Conservation (phyloP, 228 moss, liverwort and hornwort species). For the Sphagnum magellanicum region DNA sequence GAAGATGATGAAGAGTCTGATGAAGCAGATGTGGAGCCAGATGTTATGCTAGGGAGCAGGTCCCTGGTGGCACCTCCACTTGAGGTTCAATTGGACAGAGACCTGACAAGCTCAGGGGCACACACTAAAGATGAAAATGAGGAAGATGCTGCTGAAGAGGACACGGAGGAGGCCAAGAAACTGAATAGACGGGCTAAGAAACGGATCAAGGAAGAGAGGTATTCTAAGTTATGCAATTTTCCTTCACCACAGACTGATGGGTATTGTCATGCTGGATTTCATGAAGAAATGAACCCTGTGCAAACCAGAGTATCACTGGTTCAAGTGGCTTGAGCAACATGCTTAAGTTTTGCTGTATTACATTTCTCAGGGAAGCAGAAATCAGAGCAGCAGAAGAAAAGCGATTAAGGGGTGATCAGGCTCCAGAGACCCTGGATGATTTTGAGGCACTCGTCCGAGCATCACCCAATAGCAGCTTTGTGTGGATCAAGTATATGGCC, state of each 20-base stretch:
- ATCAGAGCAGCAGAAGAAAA: constrained; percentile 85
- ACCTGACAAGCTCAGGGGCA: constrained; percentile 5
- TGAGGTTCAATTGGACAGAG: constrained; percentile 73
- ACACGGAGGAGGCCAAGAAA: constrained; percentile 41
- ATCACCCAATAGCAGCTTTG: constrained; percentile 85
- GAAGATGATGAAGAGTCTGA: constrained; percentile 17
- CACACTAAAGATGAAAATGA: constrained; percentile 26
- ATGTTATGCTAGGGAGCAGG: constrained; percentile 13
- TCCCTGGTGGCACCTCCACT: constrained; percentile 49
- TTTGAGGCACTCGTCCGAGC: constrained; percentile 86
- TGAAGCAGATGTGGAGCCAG: constrained; percentile 27
- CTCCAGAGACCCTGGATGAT: constrained; percentile 81
- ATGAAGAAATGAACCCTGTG: too few relatives aligned
- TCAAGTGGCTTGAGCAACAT: too few relatives aligned
- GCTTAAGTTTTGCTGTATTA: background rate
- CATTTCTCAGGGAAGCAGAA: constrained; percentile 57
- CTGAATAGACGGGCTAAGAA: constrained; percentile 56
- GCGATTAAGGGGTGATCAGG: constrained; percentile 56
- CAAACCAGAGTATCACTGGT: too few relatives aligned
- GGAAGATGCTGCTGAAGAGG: constrained; percentile 18
- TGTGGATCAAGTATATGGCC: constrained; percentile 99
- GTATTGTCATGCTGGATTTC: too few relatives aligned
- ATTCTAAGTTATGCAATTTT: background rate
- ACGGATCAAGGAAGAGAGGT: constrained; percentile 72
- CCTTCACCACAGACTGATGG: too few relatives aligned